Evolutionary conservation across 2,329 filamentous ascomycete genomes (phyloP).

Genomic region (Emmonsiellopsis sp.): DNA sequence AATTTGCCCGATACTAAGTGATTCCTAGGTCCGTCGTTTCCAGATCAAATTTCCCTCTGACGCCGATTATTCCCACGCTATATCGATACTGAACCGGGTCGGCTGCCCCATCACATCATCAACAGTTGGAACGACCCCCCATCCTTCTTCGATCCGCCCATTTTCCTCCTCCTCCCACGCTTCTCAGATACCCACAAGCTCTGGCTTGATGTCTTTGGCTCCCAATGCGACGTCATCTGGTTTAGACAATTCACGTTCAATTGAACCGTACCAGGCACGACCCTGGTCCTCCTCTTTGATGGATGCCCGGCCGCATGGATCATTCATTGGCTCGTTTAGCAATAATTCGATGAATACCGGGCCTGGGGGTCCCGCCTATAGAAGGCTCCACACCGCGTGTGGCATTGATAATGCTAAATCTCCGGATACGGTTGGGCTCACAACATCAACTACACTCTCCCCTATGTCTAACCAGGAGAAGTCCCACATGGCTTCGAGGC

Average conservation of each 20-base stretch:
- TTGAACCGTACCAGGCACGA: neutral
- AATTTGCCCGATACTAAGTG: conserved; percentile 7
- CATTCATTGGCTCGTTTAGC: neutral
- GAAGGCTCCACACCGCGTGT: neutral
- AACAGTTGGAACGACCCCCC: conserved; percentile 16
- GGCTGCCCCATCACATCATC: conserved; percentile 36
- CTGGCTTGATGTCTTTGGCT: neutral
- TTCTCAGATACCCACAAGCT: neutral
- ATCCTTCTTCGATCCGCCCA: conserved; percentile 12
- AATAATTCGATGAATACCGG: neutral
- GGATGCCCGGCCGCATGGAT: neutral
- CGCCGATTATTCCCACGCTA: conserved; percentile 31
- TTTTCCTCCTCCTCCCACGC: neutral
- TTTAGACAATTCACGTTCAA: neutral
- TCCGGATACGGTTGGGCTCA: neutral
- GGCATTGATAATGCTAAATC: neutral
- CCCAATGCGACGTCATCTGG: neutral
- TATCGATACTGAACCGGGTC: conserved; percentile 31
- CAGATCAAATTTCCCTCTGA: conserved; percentile 35
- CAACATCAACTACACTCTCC: neutral
- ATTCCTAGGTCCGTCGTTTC: conserved; percentile 32
- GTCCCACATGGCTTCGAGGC: neutral
- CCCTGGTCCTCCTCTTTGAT: neutral
- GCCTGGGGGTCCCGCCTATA: neutral
- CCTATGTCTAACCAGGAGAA: neutral